Percentiles rank a stretch among this genome's conserved stretches.
Conservation (phyloP, 2,329 filamentous ascomycete species). For the Aspergillus thermomutatus region DNA sequence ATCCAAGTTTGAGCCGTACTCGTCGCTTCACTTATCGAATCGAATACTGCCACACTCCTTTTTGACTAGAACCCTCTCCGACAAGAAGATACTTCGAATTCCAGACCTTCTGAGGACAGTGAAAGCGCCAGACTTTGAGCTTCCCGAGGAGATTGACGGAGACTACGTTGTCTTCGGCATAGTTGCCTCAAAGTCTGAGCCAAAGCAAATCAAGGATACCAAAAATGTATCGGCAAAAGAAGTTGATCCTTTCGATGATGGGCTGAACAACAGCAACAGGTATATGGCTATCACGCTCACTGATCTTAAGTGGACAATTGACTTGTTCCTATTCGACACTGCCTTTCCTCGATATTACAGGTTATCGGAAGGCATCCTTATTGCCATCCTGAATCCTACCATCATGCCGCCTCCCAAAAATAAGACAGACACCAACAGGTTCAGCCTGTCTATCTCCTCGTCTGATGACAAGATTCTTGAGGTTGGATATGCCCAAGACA, state of each 20-base stretch:
- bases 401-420: conserved; percentile 83
- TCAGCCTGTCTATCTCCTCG: conserved; percentile 79
- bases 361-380: conserved; percentile 80
- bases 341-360: conserved; percentile 95
- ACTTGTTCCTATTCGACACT: conserved; percentile 86
- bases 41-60: conserved; percentile 78
- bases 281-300: conserved; percentile 91
- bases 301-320: conserved; percentile 85
- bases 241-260: conserved; percentile 47
- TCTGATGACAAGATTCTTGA: conserved; percentile 88
- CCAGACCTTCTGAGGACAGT: conserved; percentile 78
- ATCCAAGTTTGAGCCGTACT: conserved; percentile 79
- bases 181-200: conserved; percentile 82
- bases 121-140: conserved; percentile 76
- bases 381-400: conserved; percentile 86
- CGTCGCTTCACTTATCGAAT: conserved; percentile 76
- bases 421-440: conserved; percentile 73
- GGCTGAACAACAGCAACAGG: conserved; percentile 63
- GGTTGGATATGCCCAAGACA: conserved; percentile 76
- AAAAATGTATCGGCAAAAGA: conserved; percentile 39
- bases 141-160: conserved; percentile 73
- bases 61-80: conserved; percentile 71
- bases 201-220: conserved; percentile 57
- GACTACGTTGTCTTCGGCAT: conserved; percentile 89
- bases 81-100: conserved; percentile 73